Conservation (phyloP, 192 early-diverging fungal genomes). For the Coemansia nantahalensis region DNA sequence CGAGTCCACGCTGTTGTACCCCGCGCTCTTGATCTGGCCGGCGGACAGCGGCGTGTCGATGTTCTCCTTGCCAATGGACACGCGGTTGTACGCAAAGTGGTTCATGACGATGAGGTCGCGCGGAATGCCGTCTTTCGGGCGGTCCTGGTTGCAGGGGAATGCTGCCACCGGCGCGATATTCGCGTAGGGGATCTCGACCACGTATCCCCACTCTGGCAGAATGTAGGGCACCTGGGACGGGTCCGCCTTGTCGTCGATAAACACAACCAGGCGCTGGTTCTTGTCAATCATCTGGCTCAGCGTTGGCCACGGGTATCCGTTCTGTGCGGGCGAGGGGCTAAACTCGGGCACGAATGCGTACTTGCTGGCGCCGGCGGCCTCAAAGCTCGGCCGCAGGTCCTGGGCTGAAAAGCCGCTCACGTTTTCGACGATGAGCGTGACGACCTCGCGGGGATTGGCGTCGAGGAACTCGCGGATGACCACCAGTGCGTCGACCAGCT, state of each 20-base stretch:
- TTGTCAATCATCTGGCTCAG: slow-evolving; percentile 59
- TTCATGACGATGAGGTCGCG: slow-evolving; percentile 46
- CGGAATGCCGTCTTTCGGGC: slow-evolving; percentile 27
- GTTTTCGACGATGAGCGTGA: slow-evolving; percentile 78
- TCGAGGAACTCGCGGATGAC: slow-evolving; percentile 61
- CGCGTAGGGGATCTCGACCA: slow-evolving; percentile 39
- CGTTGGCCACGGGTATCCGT: slow-evolving; percentile 64
- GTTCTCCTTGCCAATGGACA: slow-evolving; percentile 14
- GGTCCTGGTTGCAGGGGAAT: slow-evolving; percentile 44
- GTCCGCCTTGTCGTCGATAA: slow-evolving; percentile 64
- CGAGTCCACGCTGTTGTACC: slow-evolving; percentile 32
- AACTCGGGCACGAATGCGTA: slow-evolving; percentile 50
- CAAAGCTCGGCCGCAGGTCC: slow-evolving; percentile 57
- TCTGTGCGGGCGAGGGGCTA: slow-evolving; percentile 7
- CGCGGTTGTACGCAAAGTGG: slow-evolving; percentile 48
- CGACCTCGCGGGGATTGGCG: slow-evolving; percentile 65
- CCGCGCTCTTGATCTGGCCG: slow-evolving; percentile 12
- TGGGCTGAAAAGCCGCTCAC: slow-evolving; percentile 47
- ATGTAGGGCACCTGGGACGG: slow-evolving; percentile 51
- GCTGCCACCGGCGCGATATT: slow-evolving; percentile 32
- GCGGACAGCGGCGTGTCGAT: slow-evolving; percentile 32
- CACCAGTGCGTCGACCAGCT: slow-evolving; percentile 53
- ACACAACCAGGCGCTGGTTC: slow-evolving; percentile 66
- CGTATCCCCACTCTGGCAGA: slow-evolving; percentile 45
- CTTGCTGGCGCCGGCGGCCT: slow-evolving; percentile 49